A percentile compares a stretch with the other conserved stretches of the same genome.
phyloP scores from a whole-genome alignment of 2,329 filamentous ascomycete genomes.

The Hypoxylon rubiginosum region DNA sequence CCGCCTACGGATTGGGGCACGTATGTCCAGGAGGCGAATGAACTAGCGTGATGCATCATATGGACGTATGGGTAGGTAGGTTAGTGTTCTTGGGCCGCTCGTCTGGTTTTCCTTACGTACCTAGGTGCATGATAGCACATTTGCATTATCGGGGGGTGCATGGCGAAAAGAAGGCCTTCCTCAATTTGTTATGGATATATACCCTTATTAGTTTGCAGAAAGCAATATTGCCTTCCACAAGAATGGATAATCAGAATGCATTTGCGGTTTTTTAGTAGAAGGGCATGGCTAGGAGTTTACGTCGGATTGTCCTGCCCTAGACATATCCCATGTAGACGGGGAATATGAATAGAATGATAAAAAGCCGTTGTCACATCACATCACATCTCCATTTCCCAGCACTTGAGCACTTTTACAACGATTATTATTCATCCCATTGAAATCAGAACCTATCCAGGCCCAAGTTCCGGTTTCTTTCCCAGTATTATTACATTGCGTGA shows the following conservation, averaged over 20 bases:
- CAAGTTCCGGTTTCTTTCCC: conserved; percentile 25
- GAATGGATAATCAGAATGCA: not conserved
- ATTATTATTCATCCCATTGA: conserved; percentile 24
- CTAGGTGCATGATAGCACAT: conserved; percentile 2
- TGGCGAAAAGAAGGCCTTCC: conserved; percentile 9
- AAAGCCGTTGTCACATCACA: not conserved
- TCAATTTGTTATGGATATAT: conserved; percentile 25
- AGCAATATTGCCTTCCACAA: not conserved
- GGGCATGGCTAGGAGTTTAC: not conserved
- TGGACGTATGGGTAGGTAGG: no score
- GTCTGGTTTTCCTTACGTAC: not conserved
- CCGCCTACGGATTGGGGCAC: conserved; percentile 55
- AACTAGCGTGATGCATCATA: conserved; percentile 12
- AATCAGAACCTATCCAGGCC: conserved; percentile 16
- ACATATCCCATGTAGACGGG: not conserved
- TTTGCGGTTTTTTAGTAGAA: not conserved
- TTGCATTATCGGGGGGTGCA: conserved; percentile 13
- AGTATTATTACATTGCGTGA: conserved; percentile 37
- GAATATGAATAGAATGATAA: not conserved
- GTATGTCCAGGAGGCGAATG: conserved; percentile 52
- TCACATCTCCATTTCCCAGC: not conserved
- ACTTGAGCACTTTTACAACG: not conserved
- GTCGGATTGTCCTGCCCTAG: not conserved
- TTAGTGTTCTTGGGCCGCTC: conserved; percentile 1
- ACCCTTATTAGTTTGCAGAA: conserved; percentile 13